Evolutionary conservation across 192 early-diverging fungal genomes (phyloP).

Genomic region (Backusella morwellensis): DNA sequence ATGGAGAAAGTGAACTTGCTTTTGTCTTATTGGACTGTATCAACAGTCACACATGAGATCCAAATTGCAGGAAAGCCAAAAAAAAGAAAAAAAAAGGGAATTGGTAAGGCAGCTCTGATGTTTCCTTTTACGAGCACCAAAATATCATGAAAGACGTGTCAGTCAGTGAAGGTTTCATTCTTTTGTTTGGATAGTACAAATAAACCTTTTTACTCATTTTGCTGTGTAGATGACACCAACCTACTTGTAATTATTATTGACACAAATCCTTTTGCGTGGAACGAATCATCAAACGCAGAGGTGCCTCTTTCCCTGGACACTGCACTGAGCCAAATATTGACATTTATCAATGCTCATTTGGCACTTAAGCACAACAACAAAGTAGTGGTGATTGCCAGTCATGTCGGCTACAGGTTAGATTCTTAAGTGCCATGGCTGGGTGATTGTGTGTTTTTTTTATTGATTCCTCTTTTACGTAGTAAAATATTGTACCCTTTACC

Average conservation of each 20-base stretch:
- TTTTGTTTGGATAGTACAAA: background rate
- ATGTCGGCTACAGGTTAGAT: slow-evolving; percentile 52
- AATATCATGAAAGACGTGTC: slow-evolving; percentile 28
- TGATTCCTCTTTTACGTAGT: slow-evolving; percentile 22
- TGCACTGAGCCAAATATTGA: slow-evolving; percentile 73
- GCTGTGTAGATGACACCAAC: slow-evolving; percentile 60
- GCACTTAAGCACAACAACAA: slow-evolving; percentile 85
- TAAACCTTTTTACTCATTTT: background rate
- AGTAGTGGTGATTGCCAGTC: slow-evolving; percentile 82
- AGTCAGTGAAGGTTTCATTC: slow-evolving; percentile 30
- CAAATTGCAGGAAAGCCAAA: background rate
- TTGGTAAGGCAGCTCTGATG: background rate
- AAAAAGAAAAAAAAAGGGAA: background rate
- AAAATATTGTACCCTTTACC: slow-evolving; percentile 55
- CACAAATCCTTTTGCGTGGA: slow-evolving; percentile 79
- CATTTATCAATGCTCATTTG: slow-evolving; percentile 93
- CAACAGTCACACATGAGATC: background rate
- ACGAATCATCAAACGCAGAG: slow-evolving; percentile 38
- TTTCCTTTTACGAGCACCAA: background rate
- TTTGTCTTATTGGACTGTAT: background rate
- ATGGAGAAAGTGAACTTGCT: background rate
- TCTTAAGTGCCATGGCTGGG: background rate
- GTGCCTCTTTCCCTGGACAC: slow-evolving; percentile 58
- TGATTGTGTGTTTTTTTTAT: background rate
- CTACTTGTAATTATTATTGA: slow-evolving; percentile 83